A percentile compares a stretch with the other conserved stretches of the same genome.
phyloP scores from a whole-genome alignment of 257 asterid genomes.

The Paraleonurus japonicus region DNA sequence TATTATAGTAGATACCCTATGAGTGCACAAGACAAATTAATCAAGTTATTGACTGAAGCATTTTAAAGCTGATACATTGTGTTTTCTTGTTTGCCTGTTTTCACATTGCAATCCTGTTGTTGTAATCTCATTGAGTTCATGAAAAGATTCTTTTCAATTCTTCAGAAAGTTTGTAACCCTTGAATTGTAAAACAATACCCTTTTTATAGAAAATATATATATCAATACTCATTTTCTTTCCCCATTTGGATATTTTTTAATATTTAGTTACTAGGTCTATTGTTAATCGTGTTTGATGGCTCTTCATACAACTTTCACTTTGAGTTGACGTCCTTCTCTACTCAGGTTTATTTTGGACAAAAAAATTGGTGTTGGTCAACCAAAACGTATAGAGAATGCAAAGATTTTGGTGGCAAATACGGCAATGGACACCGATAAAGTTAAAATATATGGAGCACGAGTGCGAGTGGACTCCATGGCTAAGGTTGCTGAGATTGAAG shows the following conservation, averaged over 20 bases:
- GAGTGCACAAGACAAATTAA: neutral
- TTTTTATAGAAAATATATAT: neutral
- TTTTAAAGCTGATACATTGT: neutral
- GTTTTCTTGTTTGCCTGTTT: neutral
- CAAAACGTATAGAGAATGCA: slow-evolving; percentile 94
- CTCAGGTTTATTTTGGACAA: slow-evolving; percentile 93
- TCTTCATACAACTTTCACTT: neutral
- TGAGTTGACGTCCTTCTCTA: slow-evolving; percentile 5
- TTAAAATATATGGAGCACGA: slow-evolving; percentile 96
- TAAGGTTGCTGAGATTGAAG: slow-evolving; percentile 96
- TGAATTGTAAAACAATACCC: neutral
- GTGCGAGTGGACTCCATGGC: slow-evolving; percentile 99
- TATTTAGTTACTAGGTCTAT: neutral
- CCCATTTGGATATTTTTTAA: neutral
- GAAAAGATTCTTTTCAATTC: neutral
- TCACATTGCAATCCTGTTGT: neutral
- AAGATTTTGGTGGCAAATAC: slow-evolving; percentile 95
- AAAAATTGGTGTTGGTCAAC: slow-evolving; percentile 96
- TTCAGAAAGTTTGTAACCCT: neutral
- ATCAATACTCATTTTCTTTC: neutral
- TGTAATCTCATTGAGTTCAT: neutral
- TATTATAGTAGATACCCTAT: neutral
- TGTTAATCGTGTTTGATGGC: neutral
- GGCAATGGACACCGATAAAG: slow-evolving; percentile 99
- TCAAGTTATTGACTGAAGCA: neutral